Evolutionary conservation across 495 filamentous ascomycete species (phyloP).

Genomic region (Penicillium angulare): DNA sequence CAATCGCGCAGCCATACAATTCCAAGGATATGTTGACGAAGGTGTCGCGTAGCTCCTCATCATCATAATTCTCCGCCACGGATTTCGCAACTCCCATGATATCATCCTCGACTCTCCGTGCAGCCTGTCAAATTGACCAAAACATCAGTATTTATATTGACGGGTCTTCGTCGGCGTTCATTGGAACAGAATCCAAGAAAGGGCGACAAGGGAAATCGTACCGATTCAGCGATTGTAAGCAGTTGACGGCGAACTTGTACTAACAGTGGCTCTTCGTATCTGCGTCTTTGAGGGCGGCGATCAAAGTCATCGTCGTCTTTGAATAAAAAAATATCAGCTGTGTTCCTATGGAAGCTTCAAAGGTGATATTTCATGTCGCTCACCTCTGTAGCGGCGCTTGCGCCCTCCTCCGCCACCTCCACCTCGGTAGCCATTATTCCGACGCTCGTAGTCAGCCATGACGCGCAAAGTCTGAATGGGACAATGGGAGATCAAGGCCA

Average conservation of each 20-base stretch:
- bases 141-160: slow-evolving; percentile 10
- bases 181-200: slow-evolving; percentile 5
- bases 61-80: slow-evolving; percentile 76
- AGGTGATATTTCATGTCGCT: slow-evolving; percentile 13
- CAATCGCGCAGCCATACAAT: slow-evolving; percentile 63
- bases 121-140: slow-evolving; percentile 45
- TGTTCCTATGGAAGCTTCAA: slow-evolving; percentile 3
- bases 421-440: slow-evolving; percentile 48
- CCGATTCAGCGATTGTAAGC: slow-evolving; percentile 80
- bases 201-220: slow-evolving; percentile 29
- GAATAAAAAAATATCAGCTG: too few relatives aligned
- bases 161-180: background rate
- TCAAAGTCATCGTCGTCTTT: slow-evolving; percentile 73
- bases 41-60: slow-evolving; percentile 65
- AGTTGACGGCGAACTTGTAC: slow-evolving; percentile 78
- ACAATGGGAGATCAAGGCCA: slow-evolving; percentile 3
- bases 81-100: slow-evolving; percentile 70
- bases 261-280: slow-evolving; percentile 75
- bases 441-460: slow-evolving; percentile 76
- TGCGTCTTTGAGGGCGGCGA: slow-evolving; percentile 68
- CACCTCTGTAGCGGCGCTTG: slow-evolving; percentile 63
- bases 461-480: background rate
- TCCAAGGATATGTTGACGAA: slow-evolving; percentile 72
- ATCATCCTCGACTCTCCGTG: slow-evolving; percentile 79
- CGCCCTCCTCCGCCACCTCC: slow-evolving; percentile 62